A percentile compares a stretch with the other conserved stretches of the same genome.
Evolutionary conservation across 176 grass and related monocot genomes (phyloP).

Genomic region (Eremochloa ophiuroides): DNA sequence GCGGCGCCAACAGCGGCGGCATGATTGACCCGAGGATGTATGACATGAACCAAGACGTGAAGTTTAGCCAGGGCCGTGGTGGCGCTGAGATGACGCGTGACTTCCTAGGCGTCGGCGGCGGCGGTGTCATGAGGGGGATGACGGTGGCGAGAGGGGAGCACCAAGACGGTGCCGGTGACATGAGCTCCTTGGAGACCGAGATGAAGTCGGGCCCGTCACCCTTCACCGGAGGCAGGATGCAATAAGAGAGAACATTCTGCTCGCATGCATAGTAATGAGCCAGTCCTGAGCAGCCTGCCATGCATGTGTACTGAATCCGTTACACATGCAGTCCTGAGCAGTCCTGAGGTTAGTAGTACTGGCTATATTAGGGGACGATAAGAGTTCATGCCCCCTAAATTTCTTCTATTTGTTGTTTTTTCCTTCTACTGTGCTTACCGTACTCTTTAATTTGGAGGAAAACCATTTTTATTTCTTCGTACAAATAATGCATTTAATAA

Average conservation of each 20-base stretch:
- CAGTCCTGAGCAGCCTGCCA: neutral
- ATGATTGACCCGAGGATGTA: conserved; percentile 59
- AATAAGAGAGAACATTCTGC: conserved; percentile 23
- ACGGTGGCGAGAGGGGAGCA: conserved; percentile 41
- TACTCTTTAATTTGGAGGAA: neutral
- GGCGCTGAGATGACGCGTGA: conserved; percentile 73
- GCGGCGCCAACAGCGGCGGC: neutral
- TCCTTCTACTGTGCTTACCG: neutral
- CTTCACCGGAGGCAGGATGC: conserved; percentile 60
- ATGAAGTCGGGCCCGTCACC: conserved; percentile 79
- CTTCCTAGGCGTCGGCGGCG: conserved; percentile 71
- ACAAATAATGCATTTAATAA: neutral
- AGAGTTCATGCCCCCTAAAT: neutral
- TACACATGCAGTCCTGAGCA: too few species aligned
- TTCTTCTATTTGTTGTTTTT: neutral
- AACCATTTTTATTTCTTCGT: neutral
- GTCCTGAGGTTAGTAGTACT: neutral
- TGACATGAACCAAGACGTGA: conserved; percentile 68
- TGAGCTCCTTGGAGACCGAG: conserved; percentile 60
- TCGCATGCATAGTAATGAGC: neutral
- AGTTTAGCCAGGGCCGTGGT: conserved; percentile 49
- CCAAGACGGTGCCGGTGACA: conserved; percentile 34
- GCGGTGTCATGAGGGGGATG: conserved; percentile 50
- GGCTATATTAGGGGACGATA: neutral
- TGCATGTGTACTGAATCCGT: conserved; percentile 18